Evolutionary conservation across 1,284 basidiomycete genomes (phyloP).

Genomic region (Rhodotorula sp.): DNA sequence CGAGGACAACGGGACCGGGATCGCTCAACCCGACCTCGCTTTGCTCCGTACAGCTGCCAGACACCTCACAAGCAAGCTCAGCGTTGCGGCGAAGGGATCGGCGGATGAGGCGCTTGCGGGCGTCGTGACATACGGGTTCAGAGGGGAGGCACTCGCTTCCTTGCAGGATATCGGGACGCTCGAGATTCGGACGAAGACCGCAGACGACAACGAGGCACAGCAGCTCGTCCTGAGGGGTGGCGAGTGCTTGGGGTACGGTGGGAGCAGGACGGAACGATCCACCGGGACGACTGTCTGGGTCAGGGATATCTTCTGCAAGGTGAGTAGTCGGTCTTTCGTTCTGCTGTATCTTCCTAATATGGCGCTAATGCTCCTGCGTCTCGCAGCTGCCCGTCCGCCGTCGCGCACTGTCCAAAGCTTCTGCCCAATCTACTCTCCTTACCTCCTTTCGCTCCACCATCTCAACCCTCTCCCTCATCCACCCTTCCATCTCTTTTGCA

Average conservation of each 20-base stretch:
- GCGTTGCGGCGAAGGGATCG: fast-evolving
- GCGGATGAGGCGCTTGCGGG: not conserved
- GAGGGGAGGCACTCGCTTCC: conserved; percentile 34
- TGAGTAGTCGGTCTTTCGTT: conserved; percentile 48
- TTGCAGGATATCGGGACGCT: conserved; percentile 50
- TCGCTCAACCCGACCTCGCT: conserved; percentile 60
- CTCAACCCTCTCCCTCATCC: conserved; percentile 68
- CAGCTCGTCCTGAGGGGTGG: conserved; percentile 4
- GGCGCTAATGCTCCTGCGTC: not conserved
- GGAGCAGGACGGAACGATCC: conserved; percentile 49
- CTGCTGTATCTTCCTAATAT: not conserved
- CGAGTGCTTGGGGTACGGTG: conserved; percentile 49
- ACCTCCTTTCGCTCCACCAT: conserved; percentile 67
- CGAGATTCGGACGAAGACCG: conserved; percentile 71
- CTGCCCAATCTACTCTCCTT: conserved; percentile 55
- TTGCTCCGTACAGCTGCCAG: conserved; percentile 52
- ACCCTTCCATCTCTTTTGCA: conserved; percentile 65
- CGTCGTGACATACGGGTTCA: conserved; percentile 19
- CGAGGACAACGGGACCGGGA: conserved; percentile 74
- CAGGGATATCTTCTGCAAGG: conserved; percentile 81
- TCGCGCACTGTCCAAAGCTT: conserved; percentile 30
- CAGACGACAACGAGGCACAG: conserved; percentile 34
- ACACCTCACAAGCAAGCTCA: conserved; percentile 14
- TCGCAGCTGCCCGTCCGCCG: conserved; percentile 65
- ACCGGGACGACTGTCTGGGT: conserved; percentile 72